phyloP scores from a whole-genome alignment of 1,139 yeast species.

The Kurtzmaniella natalensis region DNA sequence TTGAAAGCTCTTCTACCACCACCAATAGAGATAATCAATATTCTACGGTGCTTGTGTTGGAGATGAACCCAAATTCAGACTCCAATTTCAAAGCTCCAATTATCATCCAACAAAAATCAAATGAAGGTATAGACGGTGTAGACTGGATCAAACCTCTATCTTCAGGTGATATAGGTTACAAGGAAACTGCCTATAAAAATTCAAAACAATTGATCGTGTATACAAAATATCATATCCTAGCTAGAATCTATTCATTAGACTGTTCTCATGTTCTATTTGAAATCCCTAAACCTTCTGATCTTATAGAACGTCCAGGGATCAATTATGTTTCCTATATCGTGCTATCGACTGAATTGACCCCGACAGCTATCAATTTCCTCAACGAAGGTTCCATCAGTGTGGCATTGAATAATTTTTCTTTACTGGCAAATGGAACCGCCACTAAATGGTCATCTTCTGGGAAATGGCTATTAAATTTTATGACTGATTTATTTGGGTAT shows the following conservation, averaged over 20 bases:
- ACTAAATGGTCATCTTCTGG: conserved; percentile 35
- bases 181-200: conserved; percentile 28
- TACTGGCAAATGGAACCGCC: conserved; percentile 19
- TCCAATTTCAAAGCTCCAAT: conserved; percentile 21
- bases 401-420: conserved; percentile 18
- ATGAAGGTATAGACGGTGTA: conserved; percentile 29
- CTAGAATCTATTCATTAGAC: conserved; percentile 35
- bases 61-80: conserved; percentile 14
- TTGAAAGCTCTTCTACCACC: conserved; percentile 13
- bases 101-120: conserved; percentile 22
- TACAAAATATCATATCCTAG: conserved; percentile 23
- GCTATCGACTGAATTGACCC: conserved; percentile 9
- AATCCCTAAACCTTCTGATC: conserved; percentile 24
- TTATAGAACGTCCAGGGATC: conserved; percentile 10
- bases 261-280: conserved; percentile 31
- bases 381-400: conserved; percentile 32
- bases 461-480: conserved; percentile 31
- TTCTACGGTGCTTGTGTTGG: conserved; percentile 22
- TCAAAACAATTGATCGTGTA: conserved; percentile 32
- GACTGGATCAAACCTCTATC: conserved; percentile 32
- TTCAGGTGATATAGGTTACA: conserved; percentile 7
- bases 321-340: conserved; percentile 1
- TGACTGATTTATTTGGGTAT: conserved; percentile 26
- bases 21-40: conserved; percentile 3
- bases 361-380: conserved; percentile 29